phyloP scores from a whole-genome alignment of 495 filamentous ascomycete species.

The Hypoxylon subgilvum region DNA sequence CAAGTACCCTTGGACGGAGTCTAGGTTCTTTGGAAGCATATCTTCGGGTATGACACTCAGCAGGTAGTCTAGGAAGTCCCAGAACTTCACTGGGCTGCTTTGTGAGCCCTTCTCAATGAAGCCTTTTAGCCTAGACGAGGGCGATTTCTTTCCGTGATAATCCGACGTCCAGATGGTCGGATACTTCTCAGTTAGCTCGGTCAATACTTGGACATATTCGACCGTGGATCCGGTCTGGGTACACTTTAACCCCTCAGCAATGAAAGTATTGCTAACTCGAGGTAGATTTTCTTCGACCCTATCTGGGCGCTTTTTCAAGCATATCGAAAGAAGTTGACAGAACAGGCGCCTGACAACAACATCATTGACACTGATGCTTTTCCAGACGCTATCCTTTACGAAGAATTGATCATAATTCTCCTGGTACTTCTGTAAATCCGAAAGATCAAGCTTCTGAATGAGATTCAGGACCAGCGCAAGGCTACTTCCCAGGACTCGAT shows the following conservation, averaged over 20 bases:
- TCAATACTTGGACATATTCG: slow-evolving; percentile 69
- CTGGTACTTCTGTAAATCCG: slow-evolving; percentile 59
- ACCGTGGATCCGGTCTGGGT: slow-evolving; percentile 74
- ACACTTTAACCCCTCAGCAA: slow-evolving; percentile 70
- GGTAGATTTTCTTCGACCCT: slow-evolving; percentile 59
- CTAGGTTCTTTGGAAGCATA: slow-evolving; percentile 41
- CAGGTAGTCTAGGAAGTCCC: slow-evolving; percentile 67
- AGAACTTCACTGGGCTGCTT: slow-evolving; percentile 69
- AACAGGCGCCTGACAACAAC: slow-evolving; percentile 71
- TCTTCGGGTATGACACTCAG: slow-evolving; percentile 65
- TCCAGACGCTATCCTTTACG: slow-evolving; percentile 71
- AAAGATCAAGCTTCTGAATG: slow-evolving; percentile 50
- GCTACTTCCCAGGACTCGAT: slow-evolving; percentile 73
- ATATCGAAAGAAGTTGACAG: slow-evolving; percentile 69
- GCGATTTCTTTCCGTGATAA: slow-evolving; percentile 69
- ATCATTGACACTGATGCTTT: slow-evolving; percentile 70
- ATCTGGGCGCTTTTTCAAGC: slow-evolving; percentile 62
- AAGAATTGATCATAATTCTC: slow-evolving; percentile 63
- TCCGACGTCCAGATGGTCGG: slow-evolving; percentile 78
- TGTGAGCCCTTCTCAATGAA: slow-evolving; percentile 89
- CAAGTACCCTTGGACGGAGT: slow-evolving; percentile 62
- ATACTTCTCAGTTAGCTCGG: slow-evolving; percentile 62
- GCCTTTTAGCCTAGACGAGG: slow-evolving; percentile 65
- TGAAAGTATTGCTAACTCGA: slow-evolving; percentile 66
- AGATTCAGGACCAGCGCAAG: slow-evolving; percentile 63